A percentile compares a stretch with the other conserved stretches of the same genome.
Evolutionary conservation across 345 rosid species (phyloP).

Genomic region (Angophora floribunda): DNA sequence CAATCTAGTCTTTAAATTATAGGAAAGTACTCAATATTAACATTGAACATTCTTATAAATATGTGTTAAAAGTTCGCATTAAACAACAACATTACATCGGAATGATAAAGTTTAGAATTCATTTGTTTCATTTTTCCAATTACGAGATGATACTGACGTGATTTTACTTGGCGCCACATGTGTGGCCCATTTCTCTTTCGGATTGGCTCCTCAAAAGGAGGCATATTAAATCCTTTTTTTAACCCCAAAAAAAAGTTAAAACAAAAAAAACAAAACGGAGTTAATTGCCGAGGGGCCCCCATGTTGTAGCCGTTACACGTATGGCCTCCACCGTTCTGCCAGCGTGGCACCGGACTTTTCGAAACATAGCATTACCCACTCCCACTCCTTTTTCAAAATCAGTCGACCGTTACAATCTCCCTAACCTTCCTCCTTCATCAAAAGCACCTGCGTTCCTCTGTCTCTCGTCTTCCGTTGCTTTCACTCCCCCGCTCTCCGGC

Average conservation of each 20-base stretch:
- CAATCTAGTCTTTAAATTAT: too few relatives aligned
- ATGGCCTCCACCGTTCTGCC: neutral
- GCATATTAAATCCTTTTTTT: neutral
- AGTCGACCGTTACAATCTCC: neutral
- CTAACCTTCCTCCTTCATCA: neutral
- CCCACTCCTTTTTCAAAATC: neutral
- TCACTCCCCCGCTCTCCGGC: neutral
- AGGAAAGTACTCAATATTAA: rapidly evolving
- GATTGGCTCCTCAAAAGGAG: neutral
- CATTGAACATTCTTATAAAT: too few relatives aligned
- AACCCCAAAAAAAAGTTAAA: neutral
- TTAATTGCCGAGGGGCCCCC: neutral
- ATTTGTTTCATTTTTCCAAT: neutral
- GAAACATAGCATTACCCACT: neutral
- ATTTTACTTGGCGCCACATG: neutral
- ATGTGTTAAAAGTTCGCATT: too few relatives aligned
- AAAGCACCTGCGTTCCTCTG: neutral
- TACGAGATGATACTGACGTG: neutral
- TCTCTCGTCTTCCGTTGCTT: neutral
- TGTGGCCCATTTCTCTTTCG: neutral
- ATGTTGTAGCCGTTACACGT: neutral
- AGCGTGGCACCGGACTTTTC: neutral
- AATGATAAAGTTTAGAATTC: neutral
- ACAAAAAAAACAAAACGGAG: neutral
- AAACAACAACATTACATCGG: too few relatives aligned